phyloP scores from a whole-genome alignment of 2,329 filamentous ascomycete genomes.

The Parascedosporium putredinis region DNA sequence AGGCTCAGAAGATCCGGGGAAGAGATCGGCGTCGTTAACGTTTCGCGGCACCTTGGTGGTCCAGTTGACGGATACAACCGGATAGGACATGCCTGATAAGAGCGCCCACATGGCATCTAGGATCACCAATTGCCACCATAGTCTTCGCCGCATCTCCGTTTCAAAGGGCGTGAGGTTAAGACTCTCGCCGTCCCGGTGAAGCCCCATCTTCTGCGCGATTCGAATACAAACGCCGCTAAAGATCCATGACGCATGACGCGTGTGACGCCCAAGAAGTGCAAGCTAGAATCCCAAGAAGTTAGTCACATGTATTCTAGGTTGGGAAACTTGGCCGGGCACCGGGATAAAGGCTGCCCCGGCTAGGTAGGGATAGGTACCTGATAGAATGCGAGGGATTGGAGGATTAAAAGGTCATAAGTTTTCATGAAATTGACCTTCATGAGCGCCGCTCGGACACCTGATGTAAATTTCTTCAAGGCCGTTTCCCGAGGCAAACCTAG shows the following conservation, averaged over 20 bases:
- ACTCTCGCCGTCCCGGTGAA: conserved; percentile 50
- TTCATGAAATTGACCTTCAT: conserved; percentile 46
- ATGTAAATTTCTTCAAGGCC: conserved; percentile 40
- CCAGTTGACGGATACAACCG: conserved; percentile 40
- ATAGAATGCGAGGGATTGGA: conserved; percentile 50
- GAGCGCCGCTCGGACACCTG: conserved; percentile 39
- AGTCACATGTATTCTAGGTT: no score
- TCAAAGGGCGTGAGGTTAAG: conserved; percentile 51
- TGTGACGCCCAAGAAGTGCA: conserved; percentile 46
- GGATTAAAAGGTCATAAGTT: conserved; percentile 44
- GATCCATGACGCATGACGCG: conserved; percentile 50
- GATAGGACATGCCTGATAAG: conserved; percentile 45
- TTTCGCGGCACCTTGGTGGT: conserved; percentile 47
- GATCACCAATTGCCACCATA: conserved; percentile 57
- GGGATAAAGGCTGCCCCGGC: no score
- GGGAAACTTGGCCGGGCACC: no score
- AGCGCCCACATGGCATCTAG: conserved; percentile 47
- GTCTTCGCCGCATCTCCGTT: conserved; percentile 54
- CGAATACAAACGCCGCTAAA: conserved; percentile 50
- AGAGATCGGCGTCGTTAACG: conserved; percentile 48
- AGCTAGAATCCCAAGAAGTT: conserved; percentile 27
- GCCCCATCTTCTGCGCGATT: conserved; percentile 57
- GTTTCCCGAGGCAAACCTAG: conserved; percentile 39
- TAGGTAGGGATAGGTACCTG: no score
- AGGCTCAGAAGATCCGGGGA: conserved; percentile 40